Evolutionary conservation across 2,329 filamentous ascomycete genomes (phyloP).

Genomic region (Alternaria arborescens): DNA sequence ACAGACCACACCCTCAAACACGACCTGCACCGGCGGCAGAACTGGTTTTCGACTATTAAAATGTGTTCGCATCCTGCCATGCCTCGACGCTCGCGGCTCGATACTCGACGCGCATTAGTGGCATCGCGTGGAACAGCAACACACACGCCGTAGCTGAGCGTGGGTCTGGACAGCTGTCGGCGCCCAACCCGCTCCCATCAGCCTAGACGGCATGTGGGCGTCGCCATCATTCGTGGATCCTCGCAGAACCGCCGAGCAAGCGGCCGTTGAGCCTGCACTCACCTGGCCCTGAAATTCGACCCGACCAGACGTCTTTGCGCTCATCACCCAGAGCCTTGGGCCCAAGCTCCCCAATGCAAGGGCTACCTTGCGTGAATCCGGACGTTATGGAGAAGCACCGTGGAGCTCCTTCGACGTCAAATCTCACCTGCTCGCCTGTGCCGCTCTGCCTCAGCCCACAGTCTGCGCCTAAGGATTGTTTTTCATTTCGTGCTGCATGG

Average conservation of each 20-base stretch:
- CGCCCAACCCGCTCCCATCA: conserved; percentile 12
- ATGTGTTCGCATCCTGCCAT: conserved; percentile 11
- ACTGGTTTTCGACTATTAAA: not conserved
- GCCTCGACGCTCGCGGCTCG: not conserved
- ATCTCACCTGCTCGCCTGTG: not conserved
- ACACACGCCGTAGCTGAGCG: conserved; percentile 1
- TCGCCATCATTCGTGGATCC: conserved; percentile 7
- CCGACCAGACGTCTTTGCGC: conserved; percentile 15
- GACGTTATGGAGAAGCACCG: not conserved
- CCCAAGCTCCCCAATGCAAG: conserved; percentile 15
- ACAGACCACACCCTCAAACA: not conserved
- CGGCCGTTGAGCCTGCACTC: conserved; percentile 11
- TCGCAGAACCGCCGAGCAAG: conserved; percentile 10
- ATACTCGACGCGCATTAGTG: not conserved
- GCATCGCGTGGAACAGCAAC: conserved; percentile 12
- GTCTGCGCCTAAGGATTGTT: not conserved
- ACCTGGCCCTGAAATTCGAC: conserved; percentile 7
- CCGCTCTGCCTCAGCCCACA: conserved; percentile 3
- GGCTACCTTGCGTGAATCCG: conserved; percentile 12
- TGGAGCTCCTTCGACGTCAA: not conserved
- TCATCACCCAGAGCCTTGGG: conserved; percentile 21
- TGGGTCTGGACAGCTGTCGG: conserved; percentile 12
- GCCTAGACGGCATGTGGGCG: conserved; percentile 1
- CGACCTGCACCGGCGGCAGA: not conserved
- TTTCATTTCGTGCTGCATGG: conserved; percentile 26